Base-by-base conservation (phyloP, 257 asterid genomes). In the Plantago elongata region DNA sequence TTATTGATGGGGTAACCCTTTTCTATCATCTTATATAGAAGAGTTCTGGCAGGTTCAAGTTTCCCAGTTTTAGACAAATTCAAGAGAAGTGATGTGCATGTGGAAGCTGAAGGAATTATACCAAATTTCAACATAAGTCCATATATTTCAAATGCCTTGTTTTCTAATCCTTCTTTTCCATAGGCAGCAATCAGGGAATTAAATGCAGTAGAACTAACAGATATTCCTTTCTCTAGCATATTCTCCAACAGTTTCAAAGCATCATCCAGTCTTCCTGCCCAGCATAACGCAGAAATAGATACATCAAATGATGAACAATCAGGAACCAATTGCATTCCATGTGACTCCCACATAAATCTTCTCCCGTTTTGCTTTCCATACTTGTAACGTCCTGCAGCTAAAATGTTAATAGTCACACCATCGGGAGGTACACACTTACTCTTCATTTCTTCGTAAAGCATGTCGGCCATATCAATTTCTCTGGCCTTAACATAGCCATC, bases 401-500 rank as follows among this genome's bases (percentile, higher is more conserved):
- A 78, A 72, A 86, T 89, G 78, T 92, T 92, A 13, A 80, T 65
- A 62, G 96, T 84, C 70, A 92, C 70, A 56, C 88, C 74, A 83
- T 89, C 97, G 63, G 96, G 88, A 62, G 78, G 66, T 45, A 89
- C 78, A 45, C 91, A 84, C 60, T 74, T 81, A 60, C 64, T 78
- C 72, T 73, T 79, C 97, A 92, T 92, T 64, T 86, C 88, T 63
- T 83, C 80, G 77, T 74, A 89, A 54, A 92, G 88, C 77, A 79
- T 51, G 51, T 61, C 69, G 55, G 97, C 97, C 57, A 34, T 69
- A 72, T 71, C 66, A 14, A 86, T 66, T 63, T 89, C 91, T 74
- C 96, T 79, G 6, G 88, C 88, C 79, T 92, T 92, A 50, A 84
- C 91, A 69, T 82, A 92, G 60, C 99, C 97, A 67, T 86, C 85